These are phyloP conservation scores for Taphrina pruni DNA, from an alignment of 1,139 yeast genomes.

Conservation along the genomic window DNA sequence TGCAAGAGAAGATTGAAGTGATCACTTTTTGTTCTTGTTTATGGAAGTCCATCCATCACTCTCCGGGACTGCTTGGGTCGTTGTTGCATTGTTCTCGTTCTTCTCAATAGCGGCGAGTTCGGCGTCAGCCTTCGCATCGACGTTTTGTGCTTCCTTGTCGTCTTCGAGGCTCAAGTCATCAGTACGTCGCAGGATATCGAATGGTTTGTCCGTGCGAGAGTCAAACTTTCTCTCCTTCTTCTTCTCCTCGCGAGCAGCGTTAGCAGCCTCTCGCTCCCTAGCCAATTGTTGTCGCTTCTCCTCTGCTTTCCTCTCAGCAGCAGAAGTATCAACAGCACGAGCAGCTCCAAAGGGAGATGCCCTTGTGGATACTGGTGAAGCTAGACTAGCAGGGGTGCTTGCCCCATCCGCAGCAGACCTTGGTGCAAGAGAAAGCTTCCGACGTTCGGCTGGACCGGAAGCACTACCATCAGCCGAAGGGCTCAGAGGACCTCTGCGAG, in stretches of 20 bases:
- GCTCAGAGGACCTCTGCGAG: slow-evolving; percentile 35
- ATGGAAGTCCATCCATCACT: slow-evolving; percentile 72
- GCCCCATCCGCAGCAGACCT: slow-evolving; percentile 40
- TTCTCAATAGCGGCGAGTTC: slow-evolving; percentile 48
- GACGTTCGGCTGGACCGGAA: slow-evolving; percentile 45
- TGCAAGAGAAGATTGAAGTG: slow-evolving; percentile 6
- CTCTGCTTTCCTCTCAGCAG: slow-evolving; percentile 49
- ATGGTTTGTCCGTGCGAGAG: slow-evolving; percentile 23
- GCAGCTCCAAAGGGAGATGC: slow-evolving; percentile 53
- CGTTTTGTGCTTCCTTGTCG: slow-evolving; percentile 29
- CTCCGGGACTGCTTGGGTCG: slow-evolving; percentile 55
- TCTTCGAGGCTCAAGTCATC: slow-evolving; percentile 30
- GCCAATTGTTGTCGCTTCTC: slow-evolving; percentile 49
- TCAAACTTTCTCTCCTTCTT: slow-evolving; percentile 41
- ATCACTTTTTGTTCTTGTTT: slow-evolving; percentile 53
- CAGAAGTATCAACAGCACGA: slow-evolving; percentile 53
- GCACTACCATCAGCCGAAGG: slow-evolving; percentile 20
- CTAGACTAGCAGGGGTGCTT: slow-evolving; percentile 43
- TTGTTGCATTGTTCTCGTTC: slow-evolving; percentile 50
- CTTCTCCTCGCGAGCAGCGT: slow-evolving; percentile 42
- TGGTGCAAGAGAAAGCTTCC: slow-evolving; percentile 45
- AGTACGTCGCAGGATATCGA: slow-evolving; percentile 32
- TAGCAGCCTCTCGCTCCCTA: slow-evolving; percentile 44
- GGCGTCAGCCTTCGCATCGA: slow-evolving; percentile 42
- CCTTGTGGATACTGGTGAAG: slow-evolving; percentile 46